A percentile compares a stretch with the other conserved stretches of the same genome.
These are phyloP conservation scores for Septoria linicola DNA, from an alignment of 2,329 filamentous ascomycete species.

Conservation along the genomic window DNA sequence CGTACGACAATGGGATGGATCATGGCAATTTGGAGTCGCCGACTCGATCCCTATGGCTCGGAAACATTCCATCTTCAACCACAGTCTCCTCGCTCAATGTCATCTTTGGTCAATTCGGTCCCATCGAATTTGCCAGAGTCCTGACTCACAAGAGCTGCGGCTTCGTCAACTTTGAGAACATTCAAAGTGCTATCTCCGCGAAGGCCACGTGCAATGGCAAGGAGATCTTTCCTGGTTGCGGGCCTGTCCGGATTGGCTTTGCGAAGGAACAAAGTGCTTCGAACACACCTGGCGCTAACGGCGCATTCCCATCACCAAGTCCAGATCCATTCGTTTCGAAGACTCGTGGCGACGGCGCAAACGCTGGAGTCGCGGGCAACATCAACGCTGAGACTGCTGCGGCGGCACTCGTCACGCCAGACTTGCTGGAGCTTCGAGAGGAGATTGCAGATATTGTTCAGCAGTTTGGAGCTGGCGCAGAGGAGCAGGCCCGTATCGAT, in stretches of 20 bases:
- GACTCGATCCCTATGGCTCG: slow-evolving; percentile 92
- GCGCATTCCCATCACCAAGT: slow-evolving; percentile 84
- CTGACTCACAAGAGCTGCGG: slow-evolving; percentile 98
- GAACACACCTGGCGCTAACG: slow-evolving; percentile 82
- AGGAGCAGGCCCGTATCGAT: slow-evolving; percentile 72
- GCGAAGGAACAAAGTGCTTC: slow-evolving; percentile 92
- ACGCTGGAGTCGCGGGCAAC: slow-evolving; percentile 34
- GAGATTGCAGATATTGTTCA: slow-evolving; percentile 84
- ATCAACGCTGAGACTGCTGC: slow-evolving; percentile 49
- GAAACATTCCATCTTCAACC: slow-evolving; percentile 94
- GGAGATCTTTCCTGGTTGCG: slow-evolving; percentile 96
- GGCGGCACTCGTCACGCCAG: slow-evolving; percentile 65
- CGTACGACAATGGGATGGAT: slow-evolving; percentile 64
- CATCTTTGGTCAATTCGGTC: slow-evolving; percentile 91
- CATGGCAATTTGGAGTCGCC: slow-evolving; percentile 71
- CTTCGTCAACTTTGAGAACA: slow-evolving; percentile 93
- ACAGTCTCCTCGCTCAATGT: slow-evolving; percentile 92
- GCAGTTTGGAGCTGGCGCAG: slow-evolving; percentile 81
- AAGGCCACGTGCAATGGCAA: slow-evolving; percentile 89
- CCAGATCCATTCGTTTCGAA: slow-evolving; percentile 70
- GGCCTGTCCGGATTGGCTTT: slow-evolving; percentile 92
- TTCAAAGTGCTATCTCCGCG: slow-evolving; percentile 87
- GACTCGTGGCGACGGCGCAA: slow-evolving; percentile 31
- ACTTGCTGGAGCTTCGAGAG: slow-evolving; percentile 72
- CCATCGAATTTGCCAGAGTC: slow-evolving; percentile 87